A percentile compares a stretch with the other conserved stretches of the same genome.
Evolutionary conservation across 495 filamentous ascomycete genomes (phyloP).

Genomic region (Emericellopsis terricola): DNA sequence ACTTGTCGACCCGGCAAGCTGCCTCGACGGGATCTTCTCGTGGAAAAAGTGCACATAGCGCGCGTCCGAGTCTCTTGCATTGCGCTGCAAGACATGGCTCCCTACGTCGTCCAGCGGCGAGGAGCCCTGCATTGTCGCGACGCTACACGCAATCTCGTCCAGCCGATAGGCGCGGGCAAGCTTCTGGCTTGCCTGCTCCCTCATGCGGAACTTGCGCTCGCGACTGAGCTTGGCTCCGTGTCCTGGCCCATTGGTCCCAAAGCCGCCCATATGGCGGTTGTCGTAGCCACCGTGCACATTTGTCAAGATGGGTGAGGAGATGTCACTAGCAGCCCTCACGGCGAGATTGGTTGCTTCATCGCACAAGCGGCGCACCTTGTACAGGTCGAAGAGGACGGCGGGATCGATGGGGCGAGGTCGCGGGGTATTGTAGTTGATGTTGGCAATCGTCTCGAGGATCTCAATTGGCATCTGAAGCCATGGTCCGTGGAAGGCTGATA

Average conservation of each 20-base stretch:
- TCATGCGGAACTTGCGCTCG: slow-evolving; percentile 56
- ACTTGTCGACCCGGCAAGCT: slow-evolving; percentile 55
- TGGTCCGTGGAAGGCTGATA: slow-evolving; percentile 67
- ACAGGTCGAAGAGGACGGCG: slow-evolving; percentile 62
- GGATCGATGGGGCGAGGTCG: slow-evolving; percentile 63
- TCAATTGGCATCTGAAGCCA: slow-evolving; percentile 78
- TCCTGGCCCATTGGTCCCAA: slow-evolving; percentile 28
- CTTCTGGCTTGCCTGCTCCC: slow-evolving; percentile 60
- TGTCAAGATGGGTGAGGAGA: slow-evolving; percentile 41
- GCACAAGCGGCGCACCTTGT: slow-evolving; percentile 59
- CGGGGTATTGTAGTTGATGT: slow-evolving; percentile 59
- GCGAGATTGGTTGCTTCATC: slow-evolving; percentile 61
- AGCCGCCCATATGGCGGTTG: slow-evolving; percentile 41
- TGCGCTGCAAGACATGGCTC: slow-evolving; percentile 49
- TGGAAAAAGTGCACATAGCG: slow-evolving; percentile 80
- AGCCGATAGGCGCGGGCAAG: slow-evolving; percentile 55
- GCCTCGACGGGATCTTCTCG: slow-evolving; percentile 65
- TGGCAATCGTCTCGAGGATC: slow-evolving; percentile 58
- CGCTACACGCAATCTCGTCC: slow-evolving; percentile 65
- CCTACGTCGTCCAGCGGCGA: slow-evolving; percentile 66
- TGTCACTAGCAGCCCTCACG: slow-evolving; percentile 55
- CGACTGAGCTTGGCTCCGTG: slow-evolving; percentile 47
- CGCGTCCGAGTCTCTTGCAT: slow-evolving; percentile 42
- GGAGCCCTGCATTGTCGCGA: slow-evolving; percentile 66
- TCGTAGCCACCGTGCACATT: slow-evolving; percentile 30